Evolutionary conservation across 805 yeast genomes (phyloP).

Genomic region (Crinitomyces ghanaensis): DNA sequence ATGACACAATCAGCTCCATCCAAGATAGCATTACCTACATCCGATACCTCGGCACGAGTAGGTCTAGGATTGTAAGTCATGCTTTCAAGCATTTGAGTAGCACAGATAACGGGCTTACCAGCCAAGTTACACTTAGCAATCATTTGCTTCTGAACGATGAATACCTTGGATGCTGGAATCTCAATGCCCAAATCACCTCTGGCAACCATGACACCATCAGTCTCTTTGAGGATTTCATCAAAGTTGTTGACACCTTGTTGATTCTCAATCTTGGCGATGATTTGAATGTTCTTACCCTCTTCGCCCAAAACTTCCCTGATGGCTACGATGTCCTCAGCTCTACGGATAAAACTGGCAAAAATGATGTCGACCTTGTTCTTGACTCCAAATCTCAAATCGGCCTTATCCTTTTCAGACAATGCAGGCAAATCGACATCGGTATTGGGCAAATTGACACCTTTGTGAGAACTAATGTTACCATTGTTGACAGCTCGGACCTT

Average conservation of each 20-base stretch:
- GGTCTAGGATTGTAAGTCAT: constrained; percentile 99
- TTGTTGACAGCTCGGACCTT: constrained; percentile 85
- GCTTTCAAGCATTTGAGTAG: constrained; percentile 99
- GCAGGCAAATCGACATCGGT: constrained; percentile 99
- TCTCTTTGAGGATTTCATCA: constrained; percentile 85
- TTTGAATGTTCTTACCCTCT: constrained; percentile 92
- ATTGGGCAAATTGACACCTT: constrained; percentile 98
- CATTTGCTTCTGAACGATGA: constrained; percentile 96
- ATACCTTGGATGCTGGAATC: constrained; percentile 98
- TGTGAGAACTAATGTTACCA: constrained; percentile 93
- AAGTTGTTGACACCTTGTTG: constrained; percentile 99
- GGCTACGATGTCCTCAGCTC: constrained; percentile 78
- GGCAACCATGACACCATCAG: constrained; percentile 99
- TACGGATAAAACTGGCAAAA: constrained; percentile 96
- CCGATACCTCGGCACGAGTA: constrained; percentile 98
- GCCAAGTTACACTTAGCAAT: constrained; percentile 99
- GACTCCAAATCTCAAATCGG: constrained; percentile 89
- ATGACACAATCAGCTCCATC: constrained; percentile 99
- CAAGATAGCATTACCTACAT: constrained; percentile 97
- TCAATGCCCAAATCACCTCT: constrained; percentile 99
- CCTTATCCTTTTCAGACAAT: constrained; percentile 89
- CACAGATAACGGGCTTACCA: constrained; percentile 99
- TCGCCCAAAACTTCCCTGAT: constrained; percentile 94
- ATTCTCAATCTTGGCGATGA: constrained; percentile 95
- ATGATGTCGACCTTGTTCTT: constrained; percentile 96